phyloP scores from a whole-genome alignment of 192 early-diverging fungal species.

The Helicostylum pulchrum region DNA sequence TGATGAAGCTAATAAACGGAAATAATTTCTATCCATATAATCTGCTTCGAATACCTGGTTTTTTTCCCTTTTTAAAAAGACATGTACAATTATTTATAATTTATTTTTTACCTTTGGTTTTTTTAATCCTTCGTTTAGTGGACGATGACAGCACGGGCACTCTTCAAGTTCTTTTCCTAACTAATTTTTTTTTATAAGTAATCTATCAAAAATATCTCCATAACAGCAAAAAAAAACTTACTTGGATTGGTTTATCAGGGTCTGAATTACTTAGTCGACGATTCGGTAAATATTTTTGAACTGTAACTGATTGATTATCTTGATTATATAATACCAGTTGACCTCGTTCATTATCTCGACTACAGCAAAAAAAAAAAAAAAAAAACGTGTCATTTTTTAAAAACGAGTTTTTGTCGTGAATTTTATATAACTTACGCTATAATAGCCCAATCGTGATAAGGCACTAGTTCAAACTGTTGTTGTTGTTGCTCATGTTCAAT shows the following conservation, averaged over 20 bases:
- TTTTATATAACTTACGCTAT: constrained; percentile 44
- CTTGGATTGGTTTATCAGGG: neutral
- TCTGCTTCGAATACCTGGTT: constrained; percentile 12
- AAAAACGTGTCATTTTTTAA: neutral
- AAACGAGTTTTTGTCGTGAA: no score
- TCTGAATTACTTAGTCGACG: neutral
- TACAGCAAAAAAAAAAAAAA: constrained; percentile 11
- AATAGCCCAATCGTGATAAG: constrained; percentile 55
- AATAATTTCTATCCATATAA: constrained; percentile 57
- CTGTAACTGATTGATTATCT: constrained; percentile 48
- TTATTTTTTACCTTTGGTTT: neutral
- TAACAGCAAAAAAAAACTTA: neutral
- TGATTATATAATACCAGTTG: constrained; percentile 70
- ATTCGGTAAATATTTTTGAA: constrained; percentile 34
- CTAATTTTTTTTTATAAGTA: no score
- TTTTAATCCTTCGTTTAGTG: no score
- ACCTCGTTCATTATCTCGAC: constrained; percentile 39
- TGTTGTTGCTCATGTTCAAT: constrained; percentile 5
- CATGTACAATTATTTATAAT: neutral
- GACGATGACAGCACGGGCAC: constrained; percentile 8
- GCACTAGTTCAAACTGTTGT: constrained; percentile 44
- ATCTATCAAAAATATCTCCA: no score
- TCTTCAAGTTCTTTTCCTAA: neutral
- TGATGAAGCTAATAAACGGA: constrained; percentile 49
- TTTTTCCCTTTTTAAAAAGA: neutral